phyloP scores from a whole-genome alignment of 306 rosid genomes.

The Senna tora region DNA sequence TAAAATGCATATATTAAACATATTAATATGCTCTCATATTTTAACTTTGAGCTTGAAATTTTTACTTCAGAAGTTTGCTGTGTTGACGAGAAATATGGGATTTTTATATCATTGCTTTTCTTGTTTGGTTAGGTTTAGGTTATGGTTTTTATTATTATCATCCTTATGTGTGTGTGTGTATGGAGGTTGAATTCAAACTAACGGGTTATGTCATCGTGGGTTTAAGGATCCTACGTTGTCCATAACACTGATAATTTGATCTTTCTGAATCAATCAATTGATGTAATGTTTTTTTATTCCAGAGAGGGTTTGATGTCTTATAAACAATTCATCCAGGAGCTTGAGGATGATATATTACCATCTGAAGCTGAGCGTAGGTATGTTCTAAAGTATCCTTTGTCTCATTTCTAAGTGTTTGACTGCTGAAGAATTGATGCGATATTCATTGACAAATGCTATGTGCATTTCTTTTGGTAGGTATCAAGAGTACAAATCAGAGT shows the following conservation, averaged over 20 bases:
- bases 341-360: conserved; percentile 96
- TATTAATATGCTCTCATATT: no score
- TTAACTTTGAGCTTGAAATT: neutral
- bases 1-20: neutral
- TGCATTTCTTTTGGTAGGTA: conserved; percentile 57
- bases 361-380: conserved; percentile 98
- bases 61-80: neutral
- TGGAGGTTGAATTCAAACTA: conserved; percentile 1
- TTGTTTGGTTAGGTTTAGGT: neutral
- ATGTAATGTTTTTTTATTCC: conserved; percentile 43
- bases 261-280: conserved; percentile 15
- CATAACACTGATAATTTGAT: conserved; percentile 11
- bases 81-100: conserved; percentile 24
- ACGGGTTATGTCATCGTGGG: conserved; percentile 4
- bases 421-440: conserved; percentile 7
- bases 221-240: conserved; percentile 13
- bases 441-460: conserved; percentile 15
- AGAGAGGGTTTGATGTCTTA: conserved; percentile 99
- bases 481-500: conserved; percentile 94
- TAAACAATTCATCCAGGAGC: conserved; percentile 98
- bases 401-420: conserved; percentile 2
- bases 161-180: neutral
- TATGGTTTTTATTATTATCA: neutral
- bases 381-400: conserved; percentile 29
- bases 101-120: neutral